Evolutionary conservation across 345 rosid genomes (phyloP), one percentile per base, ranked within the genome.

Genomic region (Eucalyptus paniculata): DNA sequence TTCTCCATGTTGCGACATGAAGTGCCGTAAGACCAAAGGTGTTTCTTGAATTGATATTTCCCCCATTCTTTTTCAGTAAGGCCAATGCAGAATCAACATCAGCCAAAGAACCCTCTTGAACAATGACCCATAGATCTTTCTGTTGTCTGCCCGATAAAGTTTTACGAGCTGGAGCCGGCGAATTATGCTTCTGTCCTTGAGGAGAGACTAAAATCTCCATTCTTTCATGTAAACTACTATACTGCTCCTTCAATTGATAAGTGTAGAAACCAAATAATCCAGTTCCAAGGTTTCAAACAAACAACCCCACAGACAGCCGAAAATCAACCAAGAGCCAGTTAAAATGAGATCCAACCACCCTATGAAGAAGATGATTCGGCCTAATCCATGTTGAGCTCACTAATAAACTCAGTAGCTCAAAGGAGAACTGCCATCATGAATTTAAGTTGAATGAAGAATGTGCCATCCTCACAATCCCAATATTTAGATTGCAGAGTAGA

Each of bases 1-100:
- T 98, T 94, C 99, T 98, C 99, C 99, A 97, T 82, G 94, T 92
- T 42, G 99, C 99, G 87, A 96, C 90, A 91, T 97, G 99, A 91
- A 98, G 96, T 87, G 98, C 96, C 89, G 99, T 96, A 90, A 96
- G 89, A 50, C 99, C 99, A 94, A 93, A 94, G 42, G 56, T 88
- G 90, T 96, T 98, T 91, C 99, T 94, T 85, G 94, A 88, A 92
- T 98, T 95, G 26, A 97, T 90, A 92, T 94, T 95, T 82, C 95
- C 98, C 87, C 99, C 98, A 80, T 82, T 96, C 92, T 98, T 98
- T 98, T 97, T 98, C 86, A 96, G 89, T 81, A 91, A 86, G 42
- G 91, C 93, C 86, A 98, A 89, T 16, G 97, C 96, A 62, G 91
- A 94, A 62, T 98, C 99, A 5, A 98, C 95, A 91, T 96, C 98